Conservation (phyloP, 2,329 filamentous ascomycete genomes). For the Xylaria polymorpha region DNA sequence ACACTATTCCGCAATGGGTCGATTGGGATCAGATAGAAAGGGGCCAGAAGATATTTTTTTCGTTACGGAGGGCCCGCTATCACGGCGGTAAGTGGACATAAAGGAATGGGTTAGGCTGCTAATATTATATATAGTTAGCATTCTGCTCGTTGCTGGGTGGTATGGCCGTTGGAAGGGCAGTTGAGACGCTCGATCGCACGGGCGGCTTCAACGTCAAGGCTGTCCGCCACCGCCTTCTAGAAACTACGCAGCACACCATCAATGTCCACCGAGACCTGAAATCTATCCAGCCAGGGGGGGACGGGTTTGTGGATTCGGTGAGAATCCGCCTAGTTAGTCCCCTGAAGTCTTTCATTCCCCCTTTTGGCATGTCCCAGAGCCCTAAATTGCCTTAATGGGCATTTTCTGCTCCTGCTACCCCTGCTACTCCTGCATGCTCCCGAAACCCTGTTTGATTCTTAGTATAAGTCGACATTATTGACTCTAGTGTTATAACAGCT, state of each 20-base stretch:
- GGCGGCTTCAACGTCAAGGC: conserved; percentile 78
- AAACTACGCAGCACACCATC: conserved; percentile 81
- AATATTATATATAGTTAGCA: conserved; percentile 52
- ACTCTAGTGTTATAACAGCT: conserved; percentile 50
- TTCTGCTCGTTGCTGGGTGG: conserved; percentile 73
- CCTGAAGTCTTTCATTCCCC: too few species aligned
- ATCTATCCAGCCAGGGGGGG: conserved; percentile 74
- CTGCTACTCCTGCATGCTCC: too few species aligned
- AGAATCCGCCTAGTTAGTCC: conserved; percentile 67
- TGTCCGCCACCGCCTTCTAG: conserved; percentile 70
- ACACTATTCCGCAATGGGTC: conserved; percentile 77
- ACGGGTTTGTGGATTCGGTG: conserved; percentile 72
- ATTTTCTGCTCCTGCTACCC: too few species aligned
- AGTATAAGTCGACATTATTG: too few species aligned
- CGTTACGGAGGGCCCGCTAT: conserved; percentile 76
- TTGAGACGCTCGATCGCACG: conserved; percentile 78
- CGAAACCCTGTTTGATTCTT: too few species aligned
- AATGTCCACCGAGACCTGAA: conserved; percentile 74
- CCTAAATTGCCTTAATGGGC: too few species aligned
- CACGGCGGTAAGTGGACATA: conserved; percentile 58
- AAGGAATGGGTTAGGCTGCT: neutral
- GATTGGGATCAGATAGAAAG: conserved; percentile 80
- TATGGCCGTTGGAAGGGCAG: conserved; percentile 78
- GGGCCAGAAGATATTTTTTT: conserved; percentile 83
- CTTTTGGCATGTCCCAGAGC: too few species aligned